Evolutionary conservation across 225 moss, liverwort and hornwort species (phyloP).

Genomic region (Polytrichum commune): DNA sequence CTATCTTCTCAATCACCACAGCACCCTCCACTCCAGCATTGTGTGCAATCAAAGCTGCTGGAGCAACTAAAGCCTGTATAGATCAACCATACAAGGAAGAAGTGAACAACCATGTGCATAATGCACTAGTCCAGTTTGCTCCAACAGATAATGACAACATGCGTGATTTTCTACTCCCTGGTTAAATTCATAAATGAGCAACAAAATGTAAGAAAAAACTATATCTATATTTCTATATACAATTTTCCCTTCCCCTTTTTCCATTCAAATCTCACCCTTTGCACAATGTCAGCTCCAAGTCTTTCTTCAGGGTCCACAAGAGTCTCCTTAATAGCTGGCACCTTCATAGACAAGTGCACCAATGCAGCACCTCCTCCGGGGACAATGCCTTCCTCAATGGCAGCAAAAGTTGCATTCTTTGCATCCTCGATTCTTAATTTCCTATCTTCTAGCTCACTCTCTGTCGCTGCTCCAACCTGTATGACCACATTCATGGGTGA

Average conservation of each 20-base stretch:
- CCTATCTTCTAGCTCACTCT: conserved; percentile 83
- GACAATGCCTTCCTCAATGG: conserved; percentile 86
- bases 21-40: conserved; percentile 86
- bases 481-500: not conserved
- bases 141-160: not conserved
- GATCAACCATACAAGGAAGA: no score
- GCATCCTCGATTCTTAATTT: conserved; percentile 91
- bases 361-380: conserved; percentile 85
- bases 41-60: conserved; percentile 64
- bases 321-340: conserved; percentile 45
- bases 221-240: no score
- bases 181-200: no score
- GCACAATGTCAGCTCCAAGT: conserved; percentile 81
- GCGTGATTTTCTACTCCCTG: no score
- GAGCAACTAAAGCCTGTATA: conserved; percentile 63
- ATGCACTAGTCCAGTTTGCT: not conserved
- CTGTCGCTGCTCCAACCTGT: conserved; percentile 90
- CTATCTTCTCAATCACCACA: conserved; percentile 75
- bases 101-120: no score
- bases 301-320: conserved; percentile 62
- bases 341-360: conserved; percentile 74
- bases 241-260: no score
- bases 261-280: conserved; percentile 29
- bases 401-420: conserved; percentile 83
- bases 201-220: not conserved